These are phyloP conservation scores for Elaeagnus macrophylla DNA, from an alignment of 306 rosid species.

Conservation along the genomic window DNA sequence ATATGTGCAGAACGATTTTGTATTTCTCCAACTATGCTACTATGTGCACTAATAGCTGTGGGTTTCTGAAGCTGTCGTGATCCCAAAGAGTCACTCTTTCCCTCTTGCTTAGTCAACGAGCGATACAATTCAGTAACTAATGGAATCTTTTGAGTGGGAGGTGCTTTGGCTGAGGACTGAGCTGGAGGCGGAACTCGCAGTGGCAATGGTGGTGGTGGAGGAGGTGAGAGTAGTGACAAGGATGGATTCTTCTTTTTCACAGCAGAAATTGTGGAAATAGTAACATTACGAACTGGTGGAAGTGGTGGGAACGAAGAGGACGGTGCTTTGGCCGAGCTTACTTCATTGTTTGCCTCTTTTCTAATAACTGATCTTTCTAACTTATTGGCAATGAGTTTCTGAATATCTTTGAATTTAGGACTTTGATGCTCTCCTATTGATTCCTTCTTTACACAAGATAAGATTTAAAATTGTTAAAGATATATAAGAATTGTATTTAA, in stretches of 20 bases:
- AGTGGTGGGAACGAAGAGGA: slow-evolving; percentile 1
- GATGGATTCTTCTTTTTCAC: slow-evolving; percentile 34
- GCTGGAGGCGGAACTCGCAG: slow-evolving; percentile 50
- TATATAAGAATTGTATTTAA: neutral
- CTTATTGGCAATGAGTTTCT: slow-evolving; percentile 71
- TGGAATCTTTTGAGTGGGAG: slow-evolving; percentile 44
- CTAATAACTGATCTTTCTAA: slow-evolving; percentile 41
- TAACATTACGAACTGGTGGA: slow-evolving; percentile 19
- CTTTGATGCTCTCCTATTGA: slow-evolving; percentile 40
- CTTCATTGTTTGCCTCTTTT: slow-evolving; percentile 34
- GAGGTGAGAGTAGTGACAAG: neutral
- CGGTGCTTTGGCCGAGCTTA: slow-evolving; percentile 17
- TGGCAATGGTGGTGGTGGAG: slow-evolving; percentile 33
- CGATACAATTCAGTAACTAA: slow-evolving; percentile 39
- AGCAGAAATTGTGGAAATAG: slow-evolving; percentile 20
- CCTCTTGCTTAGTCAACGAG: slow-evolving; percentile 48
- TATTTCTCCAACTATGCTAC: slow-evolving; percentile 90
- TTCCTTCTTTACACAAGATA: slow-evolving; percentile 34
- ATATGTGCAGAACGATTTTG: slow-evolving; percentile 92
- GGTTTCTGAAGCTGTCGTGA: slow-evolving; percentile 35
- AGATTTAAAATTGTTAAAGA: neutral
- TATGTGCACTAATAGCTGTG: slow-evolving; percentile 50
- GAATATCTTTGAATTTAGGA: slow-evolving; percentile 58
- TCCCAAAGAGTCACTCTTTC: slow-evolving; percentile 37
- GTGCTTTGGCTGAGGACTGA: slow-evolving; percentile 27